A percentile compares a stretch with the other conserved stretches of the same genome.
Conservation (phyloP, 1,284 basidiomycete genomes). For the Ustilago sp. region DNA sequence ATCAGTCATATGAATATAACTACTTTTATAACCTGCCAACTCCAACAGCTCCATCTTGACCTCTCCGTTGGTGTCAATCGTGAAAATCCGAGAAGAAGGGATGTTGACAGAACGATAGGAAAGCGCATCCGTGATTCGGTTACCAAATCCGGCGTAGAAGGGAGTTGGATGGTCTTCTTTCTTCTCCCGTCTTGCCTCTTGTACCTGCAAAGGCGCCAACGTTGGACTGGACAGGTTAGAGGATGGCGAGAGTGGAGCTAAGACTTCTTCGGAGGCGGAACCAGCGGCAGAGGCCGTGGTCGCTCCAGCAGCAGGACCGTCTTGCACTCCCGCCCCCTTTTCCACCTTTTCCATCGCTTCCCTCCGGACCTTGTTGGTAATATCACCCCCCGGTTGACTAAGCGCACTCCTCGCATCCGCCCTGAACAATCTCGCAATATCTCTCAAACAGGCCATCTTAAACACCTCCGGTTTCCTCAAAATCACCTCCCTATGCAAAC, state of each 20-base stretch:
- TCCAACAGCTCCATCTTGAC: slow-evolving; percentile 98
- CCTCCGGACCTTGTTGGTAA: slow-evolving; percentile 12
- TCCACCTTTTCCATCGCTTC: slow-evolving; percentile 19
- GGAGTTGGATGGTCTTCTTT: slow-evolving; percentile 71
- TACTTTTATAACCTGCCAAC: slow-evolving; percentile 94
- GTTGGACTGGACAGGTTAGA: slow-evolving; percentile 23
- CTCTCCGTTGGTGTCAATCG: slow-evolving; percentile 93
- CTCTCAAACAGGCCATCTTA: slow-evolving; percentile 98
- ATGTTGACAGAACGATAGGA: slow-evolving; percentile 96
- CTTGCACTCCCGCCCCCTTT: slow-evolving; percentile 12
- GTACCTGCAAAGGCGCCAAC: background rate
- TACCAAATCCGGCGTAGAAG: slow-evolving; percentile 98
- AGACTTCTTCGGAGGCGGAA: background rate
- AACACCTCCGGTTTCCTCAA: slow-evolving; percentile 94
- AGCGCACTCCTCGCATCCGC: slow-evolving; percentile 67
- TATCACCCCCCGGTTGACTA: slow-evolving; percentile 25
- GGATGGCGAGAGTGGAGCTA: background rate
- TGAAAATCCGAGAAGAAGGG: slow-evolving; percentile 94
- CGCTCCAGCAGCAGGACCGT: slow-evolving; percentile 24
- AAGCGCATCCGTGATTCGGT: slow-evolving; percentile 96
- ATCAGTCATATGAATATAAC: slow-evolving; percentile 97
- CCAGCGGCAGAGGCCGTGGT: slow-evolving; percentile 26
- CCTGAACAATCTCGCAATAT: slow-evolving; percentile 93
- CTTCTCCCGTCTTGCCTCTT: slow-evolving; percentile 46
- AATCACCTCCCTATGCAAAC: slow-evolving; percentile 80